Evolutionary conservation across 1,139 yeast genomes (phyloP).

Genomic region (Saccharomyces hybrid): DNA sequence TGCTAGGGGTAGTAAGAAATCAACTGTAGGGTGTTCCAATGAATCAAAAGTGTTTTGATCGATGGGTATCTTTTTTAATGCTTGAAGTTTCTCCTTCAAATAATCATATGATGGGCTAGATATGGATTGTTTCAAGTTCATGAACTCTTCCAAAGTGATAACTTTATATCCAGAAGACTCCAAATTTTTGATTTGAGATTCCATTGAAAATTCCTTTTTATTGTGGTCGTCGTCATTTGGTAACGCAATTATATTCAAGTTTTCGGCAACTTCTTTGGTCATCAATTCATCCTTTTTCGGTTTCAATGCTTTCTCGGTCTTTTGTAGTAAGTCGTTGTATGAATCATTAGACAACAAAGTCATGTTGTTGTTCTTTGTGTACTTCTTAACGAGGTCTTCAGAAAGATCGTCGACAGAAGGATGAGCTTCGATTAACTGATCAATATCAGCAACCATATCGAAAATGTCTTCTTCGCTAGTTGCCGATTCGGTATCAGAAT

Average conservation of each 20-base stretch:
- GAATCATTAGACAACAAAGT: neutral
- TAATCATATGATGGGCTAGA: constrained; percentile 29
- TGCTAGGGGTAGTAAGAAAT: constrained; percentile 1
- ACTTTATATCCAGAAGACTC: neutral
- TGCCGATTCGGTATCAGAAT: neutral
- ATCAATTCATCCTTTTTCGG: neutral
- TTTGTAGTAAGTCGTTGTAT: neutral
- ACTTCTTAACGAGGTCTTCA: neutral
- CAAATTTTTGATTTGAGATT: neutral
- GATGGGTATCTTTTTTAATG: constrained; percentile 18
- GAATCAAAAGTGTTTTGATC: neutral
- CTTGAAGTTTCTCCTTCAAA: constrained; percentile 23
- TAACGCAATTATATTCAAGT: neutral
- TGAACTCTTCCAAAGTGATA: neutral
- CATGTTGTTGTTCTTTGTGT: constrained; percentile 2
- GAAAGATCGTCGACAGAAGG: neutral
- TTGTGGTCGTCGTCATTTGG: neutral
- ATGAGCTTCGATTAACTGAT: neutral
- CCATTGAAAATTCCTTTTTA: neutral
- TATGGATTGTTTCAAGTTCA: neutral
- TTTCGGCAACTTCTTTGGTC: neutral
- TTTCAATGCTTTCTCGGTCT: neutral
- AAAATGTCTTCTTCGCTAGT: neutral
- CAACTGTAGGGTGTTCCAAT: constrained; percentile 19
- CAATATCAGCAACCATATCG: neutral